Evolutionary conservation across 2,329 filamentous ascomycete genomes (phyloP), one percentile per base, ranked within the genome.

Genomic region (Ophiostoma tasmaniense): DNA sequence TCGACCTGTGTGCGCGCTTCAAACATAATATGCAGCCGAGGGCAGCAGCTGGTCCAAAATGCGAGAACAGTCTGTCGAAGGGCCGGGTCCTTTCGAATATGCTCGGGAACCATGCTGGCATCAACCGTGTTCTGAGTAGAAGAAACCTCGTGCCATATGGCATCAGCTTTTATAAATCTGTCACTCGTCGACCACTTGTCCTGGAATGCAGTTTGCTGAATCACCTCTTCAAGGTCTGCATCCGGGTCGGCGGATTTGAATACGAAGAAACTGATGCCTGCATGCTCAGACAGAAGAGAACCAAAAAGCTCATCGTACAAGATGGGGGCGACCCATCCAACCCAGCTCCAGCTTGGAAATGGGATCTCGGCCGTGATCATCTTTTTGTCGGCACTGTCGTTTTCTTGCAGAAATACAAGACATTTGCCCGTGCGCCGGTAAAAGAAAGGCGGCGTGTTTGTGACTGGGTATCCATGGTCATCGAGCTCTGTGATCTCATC

Each of bases 271-370:
- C 45, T 28, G 10, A 67, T 50, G 25, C 66, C 66, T 33, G 66
- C 66, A 30, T 67, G 66, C 33, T 37, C 66, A 4, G 42, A 55
- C 20, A 20, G 28, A 5, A 67, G 45, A 8, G 42, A 55, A 17
- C 66, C 66, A 39, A 67, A 67, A 10, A 55, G 28, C 45, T 67
- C 66, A 2, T 67, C 20, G n/a, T 37, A 67, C 28, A 55, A n/a
- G 20, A 67, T 6, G 30, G 45, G 66, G 3, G 45, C 42, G 10
- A 67, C 45, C 66, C 66, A 67, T 33, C 66, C 66, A n/a, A 67
- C 45, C 66, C 66, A 67, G 28, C 42, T 30, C 66, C 66, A 67
- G 45, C 66, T 67, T 7, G 66, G 66, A 30, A 67, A 67, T 3
- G 45, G 45, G 1, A 39, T 13, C 3, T 28, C 10, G 45, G 65